phyloP scores from a whole-genome alignment of 768 basidiomycete species.

The Leccinum boreale region DNA sequence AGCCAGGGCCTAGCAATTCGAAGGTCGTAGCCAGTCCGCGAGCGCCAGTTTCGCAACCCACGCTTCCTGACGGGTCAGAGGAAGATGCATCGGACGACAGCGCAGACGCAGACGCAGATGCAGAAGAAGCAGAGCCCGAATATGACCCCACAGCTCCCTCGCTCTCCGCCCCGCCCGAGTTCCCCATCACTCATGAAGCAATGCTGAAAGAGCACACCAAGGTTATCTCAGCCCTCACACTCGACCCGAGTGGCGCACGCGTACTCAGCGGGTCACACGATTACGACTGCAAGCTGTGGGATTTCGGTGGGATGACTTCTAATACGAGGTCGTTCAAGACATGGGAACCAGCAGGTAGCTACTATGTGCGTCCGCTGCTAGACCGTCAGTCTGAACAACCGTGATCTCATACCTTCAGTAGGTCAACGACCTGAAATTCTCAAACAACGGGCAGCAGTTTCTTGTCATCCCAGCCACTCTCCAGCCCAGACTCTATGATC shows the following conservation, averaged over 20 bases:
- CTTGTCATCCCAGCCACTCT: constrained; percentile 85
- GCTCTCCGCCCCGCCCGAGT: constrained; percentile 43
- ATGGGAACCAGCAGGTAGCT: constrained; percentile 93
- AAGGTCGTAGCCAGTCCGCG: constrained; percentile 23
- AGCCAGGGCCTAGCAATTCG: constrained; percentile 18
- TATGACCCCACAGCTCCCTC: constrained; percentile 48
- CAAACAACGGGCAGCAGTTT: constrained; percentile 81
- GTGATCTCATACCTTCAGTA: constrained; percentile 28
- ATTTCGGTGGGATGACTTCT: constrained; percentile 96
- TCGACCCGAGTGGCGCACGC: constrained; percentile 94
- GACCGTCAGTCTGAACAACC: background rate
- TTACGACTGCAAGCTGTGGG: constrained; percentile 98
- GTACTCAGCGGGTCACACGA: constrained; percentile 91
- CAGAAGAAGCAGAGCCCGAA: constrained; percentile 40
- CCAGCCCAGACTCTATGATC: constrained; percentile 85
- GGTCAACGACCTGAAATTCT: constrained; percentile 91
- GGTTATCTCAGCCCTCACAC: constrained; percentile 86
- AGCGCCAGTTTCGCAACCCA: background rate
- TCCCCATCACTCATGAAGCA: constrained; percentile 91
- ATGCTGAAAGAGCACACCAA: constrained; percentile 93
- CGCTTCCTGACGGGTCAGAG: constrained; percentile 10
- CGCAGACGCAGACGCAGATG: constrained; percentile 7
- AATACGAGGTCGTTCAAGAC: constrained; percentile 92
- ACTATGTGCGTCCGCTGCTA: constrained; percentile 57
- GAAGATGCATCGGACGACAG: constrained; percentile 28